These are phyloP conservation scores for Antitrichia curtipendula DNA, from an alignment of 225 moss, liverwort and hornwort species.

Conservation along the genomic window DNA sequence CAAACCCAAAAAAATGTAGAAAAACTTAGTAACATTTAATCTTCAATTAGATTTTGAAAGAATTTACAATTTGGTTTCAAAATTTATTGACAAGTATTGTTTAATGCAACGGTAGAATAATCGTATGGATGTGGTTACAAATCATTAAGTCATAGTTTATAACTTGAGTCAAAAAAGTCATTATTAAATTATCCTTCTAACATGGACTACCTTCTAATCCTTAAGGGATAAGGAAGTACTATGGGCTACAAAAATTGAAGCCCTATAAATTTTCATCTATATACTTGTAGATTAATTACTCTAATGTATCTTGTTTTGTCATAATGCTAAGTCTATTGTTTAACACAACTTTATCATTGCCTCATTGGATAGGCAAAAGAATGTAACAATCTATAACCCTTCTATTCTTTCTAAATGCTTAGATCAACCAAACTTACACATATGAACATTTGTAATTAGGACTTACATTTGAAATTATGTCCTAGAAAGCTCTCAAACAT, in stretches of 20 bases:
- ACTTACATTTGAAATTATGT: background rate
- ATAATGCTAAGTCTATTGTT: background rate
- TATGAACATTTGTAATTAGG: too few species aligned
- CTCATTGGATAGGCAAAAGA: background rate
- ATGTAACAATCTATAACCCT: background rate
- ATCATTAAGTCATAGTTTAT: background rate
- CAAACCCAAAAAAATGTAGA: rapidly evolving
- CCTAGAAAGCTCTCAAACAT: background rate
- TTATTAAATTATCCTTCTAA: background rate
- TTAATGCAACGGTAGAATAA: background rate
- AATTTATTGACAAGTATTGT: background rate
- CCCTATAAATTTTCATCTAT: background rate
- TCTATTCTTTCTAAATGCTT: background rate
- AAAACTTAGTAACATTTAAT: background rate
- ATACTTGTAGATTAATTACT: background rate
- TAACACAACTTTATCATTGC: background rate
- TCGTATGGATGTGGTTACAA: background rate
- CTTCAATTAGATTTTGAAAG: background rate
- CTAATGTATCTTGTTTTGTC: background rate
- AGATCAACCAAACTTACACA: background rate
- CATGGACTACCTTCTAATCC: rapidly evolving
- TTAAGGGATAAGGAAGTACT: background rate
- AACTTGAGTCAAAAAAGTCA: rapidly evolving
- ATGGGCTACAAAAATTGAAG: background rate
- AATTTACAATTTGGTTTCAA: background rate